Evolutionary conservation across 2,329 filamentous ascomycete species (phyloP).

Genomic region (Aspergillus sp.): DNA sequence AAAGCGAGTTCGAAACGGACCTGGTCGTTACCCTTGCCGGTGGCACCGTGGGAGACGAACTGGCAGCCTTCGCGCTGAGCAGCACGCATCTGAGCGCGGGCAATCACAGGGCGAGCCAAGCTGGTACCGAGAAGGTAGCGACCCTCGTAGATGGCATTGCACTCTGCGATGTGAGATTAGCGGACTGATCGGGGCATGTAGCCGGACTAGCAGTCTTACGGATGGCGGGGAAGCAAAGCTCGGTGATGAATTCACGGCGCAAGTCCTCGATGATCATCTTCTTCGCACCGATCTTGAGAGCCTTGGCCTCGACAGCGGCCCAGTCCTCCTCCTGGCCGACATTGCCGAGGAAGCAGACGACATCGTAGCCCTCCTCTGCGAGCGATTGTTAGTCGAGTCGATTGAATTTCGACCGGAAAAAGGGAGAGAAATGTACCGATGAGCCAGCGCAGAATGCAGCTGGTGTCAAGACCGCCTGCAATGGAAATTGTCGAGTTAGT

Average conservation of each 20-base stretch:
- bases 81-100: slow-evolving; percentile 45
- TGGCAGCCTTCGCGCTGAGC: slow-evolving; percentile 47
- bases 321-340: slow-evolving; percentile 78
- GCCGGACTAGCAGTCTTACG: slow-evolving; percentile 18
- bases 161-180: slow-evolving; percentile 28
- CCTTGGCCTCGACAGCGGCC: slow-evolving; percentile 71
- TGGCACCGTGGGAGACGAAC: slow-evolving; percentile 48
- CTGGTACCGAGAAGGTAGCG: slow-evolving; percentile 59
- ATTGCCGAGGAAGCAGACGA: slow-evolving; percentile 53
- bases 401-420: neutral
- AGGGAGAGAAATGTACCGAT: slow-evolving; percentile 10
- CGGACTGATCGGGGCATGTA: neutral
- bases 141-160: slow-evolving; percentile 67
- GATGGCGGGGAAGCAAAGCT: slow-evolving; percentile 77
- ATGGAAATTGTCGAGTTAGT: slow-evolving; percentile 9
- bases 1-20: slow-evolving; percentile 54
- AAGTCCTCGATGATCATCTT: slow-evolving; percentile 66
- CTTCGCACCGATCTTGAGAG: slow-evolving; percentile 66
- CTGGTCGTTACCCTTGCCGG: slow-evolving; percentile 53
- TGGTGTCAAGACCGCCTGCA: slow-evolving; percentile 48
- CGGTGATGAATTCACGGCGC: slow-evolving; percentile 72
- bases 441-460: slow-evolving; percentile 30
- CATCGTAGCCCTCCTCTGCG: slow-evolving; percentile 20
- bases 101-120: slow-evolving; percentile 51
- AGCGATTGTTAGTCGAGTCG: slow-evolving; percentile 4